Percentiles rank a stretch among this genome's conserved stretches.
Conservation (phyloP, 768 basidiomycete genomes). For the Hygrocybe coccinea region DNA sequence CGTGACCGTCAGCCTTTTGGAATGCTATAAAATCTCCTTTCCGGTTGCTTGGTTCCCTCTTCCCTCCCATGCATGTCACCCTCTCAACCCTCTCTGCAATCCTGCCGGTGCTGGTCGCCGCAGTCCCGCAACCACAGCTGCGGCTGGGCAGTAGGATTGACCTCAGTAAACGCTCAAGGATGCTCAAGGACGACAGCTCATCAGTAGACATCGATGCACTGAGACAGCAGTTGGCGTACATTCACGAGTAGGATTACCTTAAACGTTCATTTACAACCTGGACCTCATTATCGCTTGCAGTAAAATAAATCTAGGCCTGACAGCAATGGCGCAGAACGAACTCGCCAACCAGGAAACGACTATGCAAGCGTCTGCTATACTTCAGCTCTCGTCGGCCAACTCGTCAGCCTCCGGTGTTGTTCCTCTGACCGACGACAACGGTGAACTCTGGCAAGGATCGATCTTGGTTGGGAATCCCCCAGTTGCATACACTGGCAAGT, state of each 20-base stretch:
- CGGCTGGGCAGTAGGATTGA: background rate
- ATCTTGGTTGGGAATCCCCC: conserved; percentile 10
- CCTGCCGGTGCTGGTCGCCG: conserved; percentile 11
- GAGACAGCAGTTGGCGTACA: background rate
- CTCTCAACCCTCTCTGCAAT: conserved; percentile 4
- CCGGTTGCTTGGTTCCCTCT: background rate
- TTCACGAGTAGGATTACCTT: too few relatives aligned
- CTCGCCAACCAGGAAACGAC: background rate
- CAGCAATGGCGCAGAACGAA: conserved; percentile 6
- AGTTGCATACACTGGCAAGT: conserved; percentile 7
- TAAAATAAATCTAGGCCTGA: background rate
- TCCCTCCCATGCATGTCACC: background rate
- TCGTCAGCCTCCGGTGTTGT: conserved; percentile 6
- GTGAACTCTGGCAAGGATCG: conserved; percentile 7
- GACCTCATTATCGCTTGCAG: background rate
- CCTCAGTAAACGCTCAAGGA: conserved; percentile 1
- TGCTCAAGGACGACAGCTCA: conserved; percentile 1
- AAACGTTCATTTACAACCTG: background rate
- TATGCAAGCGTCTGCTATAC: background rate
- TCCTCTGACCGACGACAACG: conserved; percentile 1
- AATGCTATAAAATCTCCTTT: background rate
- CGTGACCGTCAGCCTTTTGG: background rate
- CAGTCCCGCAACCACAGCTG: background rate
- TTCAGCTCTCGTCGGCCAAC: background rate
- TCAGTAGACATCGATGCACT: conserved; percentile 7